Evolutionary conservation across 192 early-diverging fungal species (phyloP).

Genomic region (Phycomyces nitens): DNA sequence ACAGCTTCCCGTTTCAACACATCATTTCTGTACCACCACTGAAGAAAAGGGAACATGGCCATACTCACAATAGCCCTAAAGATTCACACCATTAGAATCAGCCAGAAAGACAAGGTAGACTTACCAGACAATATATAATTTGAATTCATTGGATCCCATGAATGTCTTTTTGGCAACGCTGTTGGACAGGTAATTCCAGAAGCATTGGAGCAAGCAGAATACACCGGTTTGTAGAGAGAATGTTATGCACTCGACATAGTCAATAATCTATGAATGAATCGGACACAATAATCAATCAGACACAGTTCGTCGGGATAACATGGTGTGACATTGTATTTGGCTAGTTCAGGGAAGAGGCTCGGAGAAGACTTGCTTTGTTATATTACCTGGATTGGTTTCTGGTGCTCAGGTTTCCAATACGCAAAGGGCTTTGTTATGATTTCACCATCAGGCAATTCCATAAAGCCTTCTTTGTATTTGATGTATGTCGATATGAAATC

Average conservation of each 20-base stretch:
- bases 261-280: slow-evolving; percentile 8
- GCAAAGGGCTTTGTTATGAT: slow-evolving; percentile 23
- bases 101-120: neutral
- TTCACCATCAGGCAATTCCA: neutral
- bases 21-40: slow-evolving; percentile 17
- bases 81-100: neutral
- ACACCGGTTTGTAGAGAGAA: slow-evolving; percentile 24
- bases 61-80: slow-evolving; percentile 26
- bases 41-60: slow-evolving; percentile 27
- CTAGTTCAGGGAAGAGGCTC: neutral
- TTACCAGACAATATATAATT: slow-evolving; percentile 29
- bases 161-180: slow-evolving; percentile 27
- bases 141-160: slow-evolving; percentile 33
- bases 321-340: neutral
- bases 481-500: slow-evolving; percentile 28
- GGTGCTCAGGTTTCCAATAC: slow-evolving; percentile 18
- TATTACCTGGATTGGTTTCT: slow-evolving; percentile 17
- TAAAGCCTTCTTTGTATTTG: slow-evolving; percentile 30
- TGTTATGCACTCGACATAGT: slow-evolving; percentile 25
- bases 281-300: neutral
- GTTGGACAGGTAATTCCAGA: slow-evolving; percentile 36
- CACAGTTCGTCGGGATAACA: neutral
- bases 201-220: slow-evolving; percentile 35
- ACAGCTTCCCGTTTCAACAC: slow-evolving; percentile 15
- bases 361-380: too few species aligned